Evolutionary conservation across 495 filamentous ascomycete genomes (phyloP).

Genomic region (Mycothermus thermophilus): DNA sequence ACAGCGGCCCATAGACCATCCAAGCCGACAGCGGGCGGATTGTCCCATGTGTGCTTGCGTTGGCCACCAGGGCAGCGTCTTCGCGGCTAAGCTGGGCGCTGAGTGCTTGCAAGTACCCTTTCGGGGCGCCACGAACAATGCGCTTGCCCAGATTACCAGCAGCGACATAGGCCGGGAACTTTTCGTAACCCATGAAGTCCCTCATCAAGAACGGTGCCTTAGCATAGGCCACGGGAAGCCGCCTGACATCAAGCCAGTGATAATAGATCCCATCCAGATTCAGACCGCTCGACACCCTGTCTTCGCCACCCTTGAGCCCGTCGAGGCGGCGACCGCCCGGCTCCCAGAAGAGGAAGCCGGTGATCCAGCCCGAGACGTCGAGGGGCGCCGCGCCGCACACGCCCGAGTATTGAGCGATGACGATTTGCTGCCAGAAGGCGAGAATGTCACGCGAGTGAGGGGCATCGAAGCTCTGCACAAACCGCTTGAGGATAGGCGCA

Average conservation of each 20-base stretch:
- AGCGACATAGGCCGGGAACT: conserved; percentile 16
- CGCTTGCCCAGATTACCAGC: conserved; percentile 19
- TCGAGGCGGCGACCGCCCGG: conserved; percentile 17
- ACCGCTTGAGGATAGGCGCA: conserved; percentile 21
- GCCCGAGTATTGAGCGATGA: conserved; percentile 2
- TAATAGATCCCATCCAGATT: conserved; percentile 9
- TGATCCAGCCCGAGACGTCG: conserved; percentile 32
- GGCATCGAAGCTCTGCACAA: conserved; percentile 21
- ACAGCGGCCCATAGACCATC: conserved; percentile 18
- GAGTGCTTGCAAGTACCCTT: conserved; percentile 13
- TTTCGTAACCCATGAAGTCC: conserved; percentile 9
- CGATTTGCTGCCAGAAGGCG: conserved; percentile 33
- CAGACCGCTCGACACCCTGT: too few species aligned
- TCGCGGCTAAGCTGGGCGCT: too few species aligned
- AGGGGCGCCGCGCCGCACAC: conserved; percentile 15
- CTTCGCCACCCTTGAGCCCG: not conserved
- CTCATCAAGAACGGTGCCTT: conserved; percentile 18
- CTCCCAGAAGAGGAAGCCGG: conserved; percentile 36
- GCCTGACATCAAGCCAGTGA: conserved; percentile 10
- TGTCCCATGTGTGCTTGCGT: conserved; percentile 8
- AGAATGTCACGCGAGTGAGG: conserved; percentile 20
- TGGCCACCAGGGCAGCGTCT: conserved; percentile 1
- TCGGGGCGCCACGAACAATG: conserved; percentile 11
- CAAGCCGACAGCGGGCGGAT: conserved; percentile 16
- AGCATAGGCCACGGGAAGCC: conserved; percentile 18